Conservation (phyloP, 495 filamentous ascomycete genomes). For the Lichenothelia convexa region DNA sequence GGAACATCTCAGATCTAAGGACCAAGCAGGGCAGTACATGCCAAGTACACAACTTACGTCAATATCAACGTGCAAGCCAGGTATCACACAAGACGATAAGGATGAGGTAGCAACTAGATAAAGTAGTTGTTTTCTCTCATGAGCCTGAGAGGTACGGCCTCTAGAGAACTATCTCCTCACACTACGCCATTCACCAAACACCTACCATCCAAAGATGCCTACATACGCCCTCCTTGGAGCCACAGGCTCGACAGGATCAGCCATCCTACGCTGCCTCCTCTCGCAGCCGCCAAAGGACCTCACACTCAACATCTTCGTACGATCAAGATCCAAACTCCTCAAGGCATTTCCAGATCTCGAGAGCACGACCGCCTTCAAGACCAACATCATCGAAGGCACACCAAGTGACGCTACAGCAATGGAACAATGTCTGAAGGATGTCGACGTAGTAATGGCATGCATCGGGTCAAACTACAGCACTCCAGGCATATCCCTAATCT, state of each 20-base stretch:
- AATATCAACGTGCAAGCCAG: no score
- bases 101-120: no score
- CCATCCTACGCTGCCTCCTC: conserved; percentile 10
- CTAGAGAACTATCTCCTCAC: no score
- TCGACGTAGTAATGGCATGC: conserved; percentile 8
- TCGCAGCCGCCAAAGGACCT: conserved; percentile 10
- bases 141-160: no score
- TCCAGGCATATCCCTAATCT: conserved; percentile 2
- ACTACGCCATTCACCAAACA: no score
- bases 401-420: conserved; percentile 5
- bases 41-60: no score
- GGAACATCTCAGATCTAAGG: no score
- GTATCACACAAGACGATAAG: no score
- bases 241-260: conserved; percentile 10
- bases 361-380: conserved; percentile 2
- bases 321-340: conserved; percentile 8
- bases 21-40: no score
- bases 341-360: conserved; percentile 10
- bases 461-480: conserved; percentile 9
- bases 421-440: conserved; percentile 4
- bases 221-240: conserved; percentile 13
- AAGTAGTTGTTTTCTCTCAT: no score
- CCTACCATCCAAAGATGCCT: no score
- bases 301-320: conserved; percentile 9
- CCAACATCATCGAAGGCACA: conserved; percentile 9